Evolutionary conservation across 495 filamentous ascomycete genomes (phyloP).

Genomic region (Penicillium egyptiacum): DNA sequence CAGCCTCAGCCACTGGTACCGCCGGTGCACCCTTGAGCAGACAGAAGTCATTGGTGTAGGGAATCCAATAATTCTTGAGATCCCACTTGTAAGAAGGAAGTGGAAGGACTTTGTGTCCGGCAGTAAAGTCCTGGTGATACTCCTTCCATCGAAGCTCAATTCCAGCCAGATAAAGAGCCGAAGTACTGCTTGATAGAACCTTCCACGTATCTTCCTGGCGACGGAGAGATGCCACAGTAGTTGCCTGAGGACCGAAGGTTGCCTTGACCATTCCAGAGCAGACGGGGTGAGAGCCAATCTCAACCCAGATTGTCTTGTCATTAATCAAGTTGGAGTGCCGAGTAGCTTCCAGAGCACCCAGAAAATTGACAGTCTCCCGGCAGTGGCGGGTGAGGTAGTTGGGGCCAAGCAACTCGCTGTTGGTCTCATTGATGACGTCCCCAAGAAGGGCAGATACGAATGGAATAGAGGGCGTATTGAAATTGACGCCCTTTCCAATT

Average conservation of each 20-base stretch:
- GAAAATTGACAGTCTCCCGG: slow-evolving; percentile 73
- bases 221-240: slow-evolving; percentile 60
- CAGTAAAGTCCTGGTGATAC: slow-evolving; percentile 69
- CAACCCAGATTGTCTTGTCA: slow-evolving; percentile 53
- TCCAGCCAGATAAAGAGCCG: slow-evolving; percentile 62
- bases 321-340: slow-evolving; percentile 44
- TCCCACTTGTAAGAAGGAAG: slow-evolving; percentile 79
- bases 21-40: slow-evolving; percentile 46
- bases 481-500: slow-evolving; percentile 57
- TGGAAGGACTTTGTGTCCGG: slow-evolving; percentile 59
- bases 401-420: slow-evolving; percentile 51
- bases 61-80: slow-evolving; percentile 80
- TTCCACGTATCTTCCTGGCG: slow-evolving; percentile 61
- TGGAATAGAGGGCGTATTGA: slow-evolving; percentile 61
- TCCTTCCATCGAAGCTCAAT: slow-evolving; percentile 74
- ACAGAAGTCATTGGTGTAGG: slow-evolving; percentile 63
- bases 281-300: slow-evolving; percentile 69
- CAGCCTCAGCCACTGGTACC: slow-evolving; percentile 24
- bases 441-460: slow-evolving; percentile 70
- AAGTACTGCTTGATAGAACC: slow-evolving; percentile 58
- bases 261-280: slow-evolving; percentile 69
- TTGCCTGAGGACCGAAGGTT: slow-evolving; percentile 57
- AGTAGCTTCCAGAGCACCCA: slow-evolving; percentile 59
- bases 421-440: slow-evolving; percentile 53
- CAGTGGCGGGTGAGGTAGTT: slow-evolving; percentile 66